These are phyloP conservation scores for Alectoria sarmentosa DNA, from an alignment of 495 filamentous ascomycete genomes.

Conservation along the genomic window DNA sequence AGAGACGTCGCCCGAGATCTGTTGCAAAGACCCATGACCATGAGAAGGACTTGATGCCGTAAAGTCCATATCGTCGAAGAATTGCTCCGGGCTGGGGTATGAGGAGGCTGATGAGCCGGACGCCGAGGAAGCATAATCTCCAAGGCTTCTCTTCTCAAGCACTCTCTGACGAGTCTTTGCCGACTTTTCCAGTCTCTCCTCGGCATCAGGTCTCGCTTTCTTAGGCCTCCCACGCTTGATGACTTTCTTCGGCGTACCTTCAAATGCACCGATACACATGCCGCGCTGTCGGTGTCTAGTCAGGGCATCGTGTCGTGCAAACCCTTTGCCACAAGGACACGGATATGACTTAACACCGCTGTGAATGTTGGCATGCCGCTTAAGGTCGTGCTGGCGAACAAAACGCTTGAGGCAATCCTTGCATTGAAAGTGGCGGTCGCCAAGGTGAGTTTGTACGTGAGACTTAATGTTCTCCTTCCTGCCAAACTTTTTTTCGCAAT, in stretches of 20 bases:
- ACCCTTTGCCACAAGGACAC: slow-evolving; percentile 83
- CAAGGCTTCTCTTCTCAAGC: slow-evolving; percentile 27
- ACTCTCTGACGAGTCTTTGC: slow-evolving; percentile 42
- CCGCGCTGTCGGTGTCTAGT: slow-evolving; percentile 90
- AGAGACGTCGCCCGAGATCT: slow-evolving; percentile 36
- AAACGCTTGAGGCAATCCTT: slow-evolving; percentile 87
- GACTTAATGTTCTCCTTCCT: slow-evolving; percentile 97
- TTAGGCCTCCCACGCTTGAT: slow-evolving; percentile 62
- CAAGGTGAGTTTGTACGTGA: slow-evolving; percentile 94
- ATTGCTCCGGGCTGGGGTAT: slow-evolving; percentile 29
- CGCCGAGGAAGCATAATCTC: slow-evolving; percentile 30
- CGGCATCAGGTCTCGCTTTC: slow-evolving; percentile 55
- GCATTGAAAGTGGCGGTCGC: slow-evolving; percentile 88
- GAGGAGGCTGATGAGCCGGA: slow-evolving; percentile 28
- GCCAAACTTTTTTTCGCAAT: slow-evolving; percentile 78
- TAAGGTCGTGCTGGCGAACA: slow-evolving; percentile 92
- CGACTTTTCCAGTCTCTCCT: slow-evolving; percentile 60
- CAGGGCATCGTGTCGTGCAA: slow-evolving; percentile 88
- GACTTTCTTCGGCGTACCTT: slow-evolving; percentile 66
- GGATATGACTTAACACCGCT: slow-evolving; percentile 86
- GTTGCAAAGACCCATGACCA: slow-evolving; percentile 35
- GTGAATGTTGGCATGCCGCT: slow-evolving; percentile 94
- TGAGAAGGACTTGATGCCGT: slow-evolving; percentile 37
- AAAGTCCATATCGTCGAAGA: slow-evolving; percentile 34
- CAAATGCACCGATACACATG: slow-evolving; percentile 89